A percentile compares a stretch with the other conserved stretches of the same genome.
Conservation (phyloP, 2,329 filamentous ascomycete genomes). For the Trichoderma oligosporum region DNA sequence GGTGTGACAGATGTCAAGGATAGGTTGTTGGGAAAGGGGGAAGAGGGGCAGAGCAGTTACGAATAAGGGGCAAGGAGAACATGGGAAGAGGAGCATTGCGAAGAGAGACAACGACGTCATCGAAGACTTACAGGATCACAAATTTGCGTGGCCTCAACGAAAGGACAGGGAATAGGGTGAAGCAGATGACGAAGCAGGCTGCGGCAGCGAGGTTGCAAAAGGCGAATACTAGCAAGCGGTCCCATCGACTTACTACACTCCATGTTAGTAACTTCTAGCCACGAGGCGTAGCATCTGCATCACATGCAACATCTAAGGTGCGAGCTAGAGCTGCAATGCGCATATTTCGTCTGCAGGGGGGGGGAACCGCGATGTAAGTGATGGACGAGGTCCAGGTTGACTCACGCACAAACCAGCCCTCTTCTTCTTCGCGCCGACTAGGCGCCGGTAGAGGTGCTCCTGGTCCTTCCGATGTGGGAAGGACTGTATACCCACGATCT, state of each 20-base stretch:
- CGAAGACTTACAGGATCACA: constrained; percentile 81
- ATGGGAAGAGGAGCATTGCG: constrained; percentile 18
- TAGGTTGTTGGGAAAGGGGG: constrained; percentile 7
- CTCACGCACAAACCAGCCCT: constrained; percentile 94
- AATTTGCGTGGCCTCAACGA: constrained; percentile 85
- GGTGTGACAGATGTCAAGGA: constrained; percentile 11
- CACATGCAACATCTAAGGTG: constrained; percentile 40
- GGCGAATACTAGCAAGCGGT: constrained; percentile 86
- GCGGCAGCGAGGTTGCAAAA: constrained; percentile 86
- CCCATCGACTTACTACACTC: constrained; percentile 87
- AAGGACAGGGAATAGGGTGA: constrained; percentile 82
- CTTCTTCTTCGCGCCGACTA: constrained; percentile 84
- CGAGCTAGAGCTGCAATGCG: constrained; percentile 37
- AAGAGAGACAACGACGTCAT: constrained; percentile 19
- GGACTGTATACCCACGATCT: constrained; percentile 79
- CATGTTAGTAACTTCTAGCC: constrained; percentile 36
- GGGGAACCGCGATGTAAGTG: constrained; percentile 28
- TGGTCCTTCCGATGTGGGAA: constrained; percentile 78
- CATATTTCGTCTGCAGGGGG: constrained; percentile 46
- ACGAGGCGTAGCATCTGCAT: constrained; percentile 25
- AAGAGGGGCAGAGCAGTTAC: not conserved
- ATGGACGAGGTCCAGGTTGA: constrained; percentile 32
- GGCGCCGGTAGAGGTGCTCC: constrained; percentile 84
- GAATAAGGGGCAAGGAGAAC: constrained; percentile 8
- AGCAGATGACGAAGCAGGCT: constrained; percentile 90